Conservation (phyloP, 768 basidiomycete species). For the Auricularia sp. region DNA sequence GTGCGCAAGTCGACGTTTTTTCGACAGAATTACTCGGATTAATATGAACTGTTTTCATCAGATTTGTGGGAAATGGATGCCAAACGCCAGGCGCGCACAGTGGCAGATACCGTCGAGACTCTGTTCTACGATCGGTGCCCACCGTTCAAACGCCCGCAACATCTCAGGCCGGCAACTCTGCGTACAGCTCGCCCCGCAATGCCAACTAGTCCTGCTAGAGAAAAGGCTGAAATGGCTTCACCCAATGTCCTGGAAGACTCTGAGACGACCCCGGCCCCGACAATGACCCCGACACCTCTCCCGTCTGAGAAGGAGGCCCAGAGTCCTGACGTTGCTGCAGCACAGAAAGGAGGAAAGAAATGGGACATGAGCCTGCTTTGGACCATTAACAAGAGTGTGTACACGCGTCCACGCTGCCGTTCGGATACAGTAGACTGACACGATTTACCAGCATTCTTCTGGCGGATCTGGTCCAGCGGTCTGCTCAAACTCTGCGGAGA, state of each 20-base stretch:
- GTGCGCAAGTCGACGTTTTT: slow-evolving; percentile 18
- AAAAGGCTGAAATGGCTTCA: neutral
- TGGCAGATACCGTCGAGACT: slow-evolving; percentile 35
- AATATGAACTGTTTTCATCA: slow-evolving; percentile 12
- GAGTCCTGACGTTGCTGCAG: neutral
- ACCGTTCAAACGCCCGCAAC: neutral
- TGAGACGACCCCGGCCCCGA: no score
- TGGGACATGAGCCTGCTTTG: slow-evolving; percentile 4
- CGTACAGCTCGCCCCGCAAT: neutral
- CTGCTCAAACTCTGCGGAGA: slow-evolving; percentile 37
- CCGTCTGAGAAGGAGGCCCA: neutral
- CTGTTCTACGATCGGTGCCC: slow-evolving; percentile 30
- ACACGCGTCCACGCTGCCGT: neutral
- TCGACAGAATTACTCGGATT: no score
- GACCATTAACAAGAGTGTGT: slow-evolving; percentile 5
- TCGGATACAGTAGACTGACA: neutral
- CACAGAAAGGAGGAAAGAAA: neutral
- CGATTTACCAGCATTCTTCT: slow-evolving; percentile 29
- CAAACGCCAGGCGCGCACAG: slow-evolving; percentile 24
- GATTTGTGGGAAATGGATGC: slow-evolving; percentile 47
- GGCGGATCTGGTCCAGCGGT: slow-evolving; percentile 39
- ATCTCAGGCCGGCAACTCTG: neutral
- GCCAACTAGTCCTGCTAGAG: slow-evolving; percentile 25
- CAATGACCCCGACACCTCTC: no score
- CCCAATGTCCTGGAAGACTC: no score